Conservation (phyloP, 75 land plant species). For the Gnetum montanum region DNA sequence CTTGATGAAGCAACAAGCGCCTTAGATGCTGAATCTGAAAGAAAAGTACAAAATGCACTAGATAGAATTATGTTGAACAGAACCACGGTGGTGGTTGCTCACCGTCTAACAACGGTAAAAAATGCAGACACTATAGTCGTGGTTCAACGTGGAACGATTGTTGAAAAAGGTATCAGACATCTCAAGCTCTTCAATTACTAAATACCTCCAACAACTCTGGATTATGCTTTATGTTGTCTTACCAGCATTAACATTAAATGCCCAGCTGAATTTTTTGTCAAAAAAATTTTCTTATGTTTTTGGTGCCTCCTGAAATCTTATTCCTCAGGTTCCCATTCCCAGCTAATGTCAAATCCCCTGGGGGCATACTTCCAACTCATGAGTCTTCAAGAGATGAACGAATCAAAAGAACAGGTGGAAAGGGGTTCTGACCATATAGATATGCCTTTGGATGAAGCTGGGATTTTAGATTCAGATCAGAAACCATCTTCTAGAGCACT, state of each 20-base stretch:
- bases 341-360: constrained; percentile 39
- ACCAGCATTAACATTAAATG: background rate
- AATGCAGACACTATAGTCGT: constrained; percentile 65
- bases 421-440: constrained; percentile 1
- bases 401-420: constrained; percentile 4
- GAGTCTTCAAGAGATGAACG: constrained; percentile 25
- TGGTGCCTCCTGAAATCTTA: background rate
- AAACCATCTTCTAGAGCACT: constrained; percentile 13
- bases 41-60: constrained; percentile 71
- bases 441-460: constrained; percentile 10
- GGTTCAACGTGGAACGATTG: constrained; percentile 53
- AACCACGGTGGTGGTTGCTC: constrained; percentile 81
- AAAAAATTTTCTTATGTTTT: too few relatives aligned
- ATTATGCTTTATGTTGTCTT: background rate
- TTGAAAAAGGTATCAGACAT: constrained; percentile 49
- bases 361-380: constrained; percentile 65
- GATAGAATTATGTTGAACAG: constrained; percentile 41
- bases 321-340: constrained; percentile 42
- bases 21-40: constrained; percentile 68
- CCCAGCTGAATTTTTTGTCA: background rate
- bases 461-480: constrained; percentile 2
- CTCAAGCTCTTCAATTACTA: too few relatives aligned
- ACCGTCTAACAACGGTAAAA: constrained; percentile 62
- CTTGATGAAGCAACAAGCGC: constrained; percentile 91
- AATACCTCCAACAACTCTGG: too few relatives aligned